A percentile compares a stretch with the other conserved stretches of the same genome.
Conservation (phyloP, 495 filamentous ascomycete species). For the Amorphotheca resinae region DNA sequence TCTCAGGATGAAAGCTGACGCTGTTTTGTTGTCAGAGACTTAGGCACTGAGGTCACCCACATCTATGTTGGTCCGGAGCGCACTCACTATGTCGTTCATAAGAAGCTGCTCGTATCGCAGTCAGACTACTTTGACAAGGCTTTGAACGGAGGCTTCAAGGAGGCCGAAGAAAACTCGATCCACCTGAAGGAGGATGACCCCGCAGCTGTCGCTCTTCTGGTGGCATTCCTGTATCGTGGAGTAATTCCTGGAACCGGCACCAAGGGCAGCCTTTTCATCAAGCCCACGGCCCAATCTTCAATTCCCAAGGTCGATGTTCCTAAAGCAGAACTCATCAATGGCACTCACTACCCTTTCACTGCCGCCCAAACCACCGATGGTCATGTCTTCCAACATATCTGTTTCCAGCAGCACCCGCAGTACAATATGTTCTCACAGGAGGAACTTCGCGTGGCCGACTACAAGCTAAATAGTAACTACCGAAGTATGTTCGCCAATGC, state of each 20-base stretch:
- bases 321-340: background rate
- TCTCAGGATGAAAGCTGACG: too few relatives aligned
- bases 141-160: conserved; percentile 14
- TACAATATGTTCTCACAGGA: conserved; percentile 7
- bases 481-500: background rate
- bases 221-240: conserved; percentile 11
- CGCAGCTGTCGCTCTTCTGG: conserved; percentile 2
- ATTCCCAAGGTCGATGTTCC: background rate
- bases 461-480: background rate
- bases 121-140: conserved; percentile 14
- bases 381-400: conserved; percentile 4
- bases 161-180: conserved; percentile 11
- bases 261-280: background rate
- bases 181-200: conserved; percentile 7
- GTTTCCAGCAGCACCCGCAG: background rate
- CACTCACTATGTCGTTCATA: conserved; percentile 9
- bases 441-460: conserved; percentile 9
- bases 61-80: conserved; percentile 6
- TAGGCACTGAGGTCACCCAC: conserved; percentile 1
- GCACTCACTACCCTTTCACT: background rate
- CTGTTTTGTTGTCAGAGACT: too few relatives aligned
- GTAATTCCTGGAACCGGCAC: conserved; percentile 4
- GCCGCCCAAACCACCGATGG: background rate
- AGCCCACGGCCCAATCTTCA: background rate
- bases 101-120: conserved; percentile 7